These are phyloP conservation scores for Neocallimastix lanati DNA, from an alignment of 192 early-diverging fungal genomes.

Conservation along the genomic window DNA sequence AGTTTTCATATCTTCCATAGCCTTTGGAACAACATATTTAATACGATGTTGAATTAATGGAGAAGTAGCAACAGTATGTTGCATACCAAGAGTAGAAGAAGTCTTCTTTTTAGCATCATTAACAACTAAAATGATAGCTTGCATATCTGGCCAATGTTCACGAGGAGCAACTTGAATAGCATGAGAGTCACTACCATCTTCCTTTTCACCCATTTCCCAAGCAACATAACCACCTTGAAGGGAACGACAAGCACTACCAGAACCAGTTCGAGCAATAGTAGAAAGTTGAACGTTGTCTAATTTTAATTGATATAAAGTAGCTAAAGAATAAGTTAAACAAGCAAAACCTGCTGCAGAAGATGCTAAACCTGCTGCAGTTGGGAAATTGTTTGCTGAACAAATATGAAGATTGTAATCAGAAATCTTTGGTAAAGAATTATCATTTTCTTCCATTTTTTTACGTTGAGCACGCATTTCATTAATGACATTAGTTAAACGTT, in stretches of 20 bases:
- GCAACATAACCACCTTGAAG: conserved; percentile 97
- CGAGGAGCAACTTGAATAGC: conserved; percentile 84
- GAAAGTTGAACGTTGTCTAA: conserved; percentile 57
- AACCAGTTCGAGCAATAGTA: conserved; percentile 78
- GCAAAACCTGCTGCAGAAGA: conserved; percentile 94
- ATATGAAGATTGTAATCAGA: conserved; percentile 59
- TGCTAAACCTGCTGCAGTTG: conserved; percentile 93
- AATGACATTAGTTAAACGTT: conserved; percentile 71
- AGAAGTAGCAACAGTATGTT: conserved; percentile 85
- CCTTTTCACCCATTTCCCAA: conserved; percentile 74
- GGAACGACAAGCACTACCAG: conserved; percentile 91
- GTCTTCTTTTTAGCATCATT: conserved; percentile 81
- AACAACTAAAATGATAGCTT: conserved; percentile 85
- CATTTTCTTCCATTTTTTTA: conserved; percentile 35
- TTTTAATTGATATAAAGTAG: conserved; percentile 54
- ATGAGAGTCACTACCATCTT: conserved; percentile 68
- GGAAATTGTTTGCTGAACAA: conserved; percentile 98
- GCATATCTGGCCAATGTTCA: conserved; percentile 87
- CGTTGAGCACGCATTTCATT: conserved; percentile 56
- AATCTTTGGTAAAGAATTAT: conserved; percentile 24
- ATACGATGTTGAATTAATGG: conserved; percentile 69
- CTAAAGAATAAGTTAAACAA: conserved; percentile 69
- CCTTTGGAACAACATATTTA: conserved; percentile 61
- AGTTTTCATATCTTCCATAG: conserved; percentile 75
- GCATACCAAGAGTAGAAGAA: conserved; percentile 91